A percentile compares a stretch with the other conserved stretches of the same genome.
These are phyloP conservation scores for Exutisphaerella laricina DNA, from an alignment of 2,329 filamentous ascomycete genomes.

Conservation along the genomic window DNA sequence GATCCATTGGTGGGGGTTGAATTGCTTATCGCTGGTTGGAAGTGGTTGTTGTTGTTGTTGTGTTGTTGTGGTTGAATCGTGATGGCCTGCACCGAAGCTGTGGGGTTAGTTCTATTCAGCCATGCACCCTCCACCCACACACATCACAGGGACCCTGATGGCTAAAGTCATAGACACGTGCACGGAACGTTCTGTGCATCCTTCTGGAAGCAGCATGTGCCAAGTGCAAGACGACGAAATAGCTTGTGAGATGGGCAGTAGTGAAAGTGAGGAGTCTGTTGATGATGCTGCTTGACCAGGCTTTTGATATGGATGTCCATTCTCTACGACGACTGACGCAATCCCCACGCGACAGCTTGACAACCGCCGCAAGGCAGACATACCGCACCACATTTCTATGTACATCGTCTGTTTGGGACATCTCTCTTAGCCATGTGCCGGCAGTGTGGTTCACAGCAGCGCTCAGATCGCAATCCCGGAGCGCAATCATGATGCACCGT, in stretches of 20 bases:
- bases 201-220: background rate
- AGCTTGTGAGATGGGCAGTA: background rate
- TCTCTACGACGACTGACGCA: background rate
- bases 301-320: background rate
- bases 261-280: slow-evolving; percentile 6
- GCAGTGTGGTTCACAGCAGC: slow-evolving; percentile 1
- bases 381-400: slow-evolving; percentile 14
- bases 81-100: background rate
- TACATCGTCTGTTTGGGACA: slow-evolving; percentile 7
- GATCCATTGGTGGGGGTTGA: slow-evolving; percentile 7
- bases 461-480: background rate
- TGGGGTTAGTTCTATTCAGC: no score
- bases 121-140: no score
- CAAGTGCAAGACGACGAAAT: background rate
- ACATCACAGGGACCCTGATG: no score
- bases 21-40: background rate
- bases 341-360: background rate
- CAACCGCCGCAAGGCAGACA: slow-evolving; percentile 10
- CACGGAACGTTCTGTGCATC: background rate
- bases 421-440: slow-evolving; percentile 6
- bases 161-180: no score
- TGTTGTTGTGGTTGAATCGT: slow-evolving; percentile 6
- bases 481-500: background rate
- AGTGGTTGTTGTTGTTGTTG: slow-evolving; percentile 3
- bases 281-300: no score